Evolutionary conservation across 208 protist genomes (phyloP).

Genomic region (Trypanosoma theileri): DNA sequence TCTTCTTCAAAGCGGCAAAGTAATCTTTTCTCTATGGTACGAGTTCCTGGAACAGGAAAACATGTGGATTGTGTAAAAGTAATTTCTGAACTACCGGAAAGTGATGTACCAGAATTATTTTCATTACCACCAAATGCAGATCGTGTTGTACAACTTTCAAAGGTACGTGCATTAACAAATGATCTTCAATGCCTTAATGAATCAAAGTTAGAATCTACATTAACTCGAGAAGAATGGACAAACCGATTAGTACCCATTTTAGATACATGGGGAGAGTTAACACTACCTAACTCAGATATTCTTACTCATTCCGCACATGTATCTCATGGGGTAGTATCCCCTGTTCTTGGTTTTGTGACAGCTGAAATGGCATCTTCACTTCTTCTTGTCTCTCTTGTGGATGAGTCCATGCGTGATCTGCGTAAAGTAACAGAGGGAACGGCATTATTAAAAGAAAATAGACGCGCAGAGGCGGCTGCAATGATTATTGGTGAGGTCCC

Average conservation of each 20-base stretch:
- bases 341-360: slow-evolving; percentile 89
- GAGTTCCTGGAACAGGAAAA: slow-evolving; percentile 60
- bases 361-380: slow-evolving; percentile 82
- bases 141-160: slow-evolving; percentile 86
- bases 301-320: slow-evolving; percentile 34
- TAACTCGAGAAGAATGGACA: slow-evolving; percentile 91
- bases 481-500: slow-evolving; percentile 91
- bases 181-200: slow-evolving; percentile 88
- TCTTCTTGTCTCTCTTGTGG: slow-evolving; percentile 71
- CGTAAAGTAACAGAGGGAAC: slow-evolving; percentile 88
- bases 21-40: slow-evolving; percentile 57
- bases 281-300: slow-evolving; percentile 57
- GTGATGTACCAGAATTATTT: slow-evolving; percentile 92
- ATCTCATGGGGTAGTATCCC: slow-evolving; percentile 27
- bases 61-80: slow-evolving; percentile 71
- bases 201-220: slow-evolving; percentile 43
- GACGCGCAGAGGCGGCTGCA: slow-evolving; percentile 65
- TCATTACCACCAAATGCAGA: slow-evolving; percentile 94
- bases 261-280: slow-evolving; percentile 79
- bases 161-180: slow-evolving; percentile 59
- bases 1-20: slow-evolving; percentile 54
- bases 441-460: slow-evolving; percentile 80
- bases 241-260: slow-evolving; percentile 82
- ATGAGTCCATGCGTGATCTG: slow-evolving; percentile 77
- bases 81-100: slow-evolving; percentile 88